These are phyloP conservation scores for Solanum hybrid DNA, from an alignment of 305 asterid species.

Conservation along the genomic window DNA sequence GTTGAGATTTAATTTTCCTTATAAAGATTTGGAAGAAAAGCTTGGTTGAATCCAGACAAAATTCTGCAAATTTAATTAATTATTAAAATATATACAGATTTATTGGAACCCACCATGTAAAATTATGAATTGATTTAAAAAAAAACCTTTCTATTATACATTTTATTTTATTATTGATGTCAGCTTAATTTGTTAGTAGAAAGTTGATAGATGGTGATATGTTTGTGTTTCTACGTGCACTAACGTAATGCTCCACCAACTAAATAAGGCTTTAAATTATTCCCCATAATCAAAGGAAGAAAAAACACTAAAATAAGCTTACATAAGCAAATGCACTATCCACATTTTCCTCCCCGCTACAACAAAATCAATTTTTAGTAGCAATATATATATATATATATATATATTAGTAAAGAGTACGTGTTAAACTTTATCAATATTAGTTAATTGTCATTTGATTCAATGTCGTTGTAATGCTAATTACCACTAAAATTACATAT, in stretches of 20 bases:
- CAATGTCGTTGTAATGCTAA: fast-evolving
- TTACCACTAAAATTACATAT: no score
- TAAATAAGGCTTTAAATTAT: background rate
- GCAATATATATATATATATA: no score
- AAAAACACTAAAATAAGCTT: background rate
- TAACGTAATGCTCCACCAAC: slow-evolving; percentile 6
- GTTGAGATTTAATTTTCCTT: background rate
- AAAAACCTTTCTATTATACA: background rate
- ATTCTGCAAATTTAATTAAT: background rate
- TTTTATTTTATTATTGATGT: background rate
- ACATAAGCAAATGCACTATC: background rate
- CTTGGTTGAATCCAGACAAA: background rate
- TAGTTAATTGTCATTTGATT: no score
- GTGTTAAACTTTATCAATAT: no score
- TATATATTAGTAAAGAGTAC: no score
- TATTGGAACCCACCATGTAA: background rate
- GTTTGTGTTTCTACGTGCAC: background rate
- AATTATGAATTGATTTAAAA: background rate
- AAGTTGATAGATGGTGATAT: background rate
- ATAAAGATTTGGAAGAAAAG: background rate
- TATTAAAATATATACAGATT: background rate
- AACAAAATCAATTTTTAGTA: no score
- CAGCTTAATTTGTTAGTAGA: slow-evolving; percentile 3
- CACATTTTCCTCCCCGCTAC: background rate
- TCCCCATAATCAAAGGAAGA: background rate